Evolutionary conservation across 345 rosid genomes (phyloP).

Genomic region (Erysimum cheiranthoides): DNA sequence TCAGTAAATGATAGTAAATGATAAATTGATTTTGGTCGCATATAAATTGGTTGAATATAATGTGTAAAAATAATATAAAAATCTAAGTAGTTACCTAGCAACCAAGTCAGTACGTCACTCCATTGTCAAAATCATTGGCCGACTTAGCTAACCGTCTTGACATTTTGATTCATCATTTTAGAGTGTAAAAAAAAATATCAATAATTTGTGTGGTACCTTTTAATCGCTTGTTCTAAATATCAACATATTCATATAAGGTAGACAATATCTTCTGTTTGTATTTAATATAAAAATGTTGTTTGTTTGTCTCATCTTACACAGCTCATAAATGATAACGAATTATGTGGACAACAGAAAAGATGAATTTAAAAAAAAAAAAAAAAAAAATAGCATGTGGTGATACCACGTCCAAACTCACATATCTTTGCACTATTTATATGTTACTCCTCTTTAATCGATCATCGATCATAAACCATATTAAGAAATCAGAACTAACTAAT

Average conservation of each 20-base stretch:
- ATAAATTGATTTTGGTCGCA: too few species aligned
- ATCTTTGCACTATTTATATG: not conserved
- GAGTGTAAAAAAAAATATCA: not conserved
- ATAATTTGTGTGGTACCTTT: not conserved
- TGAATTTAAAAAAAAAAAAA: not conserved
- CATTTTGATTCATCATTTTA: not conserved
- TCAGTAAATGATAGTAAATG: too few species aligned
- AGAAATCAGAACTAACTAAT: not conserved
- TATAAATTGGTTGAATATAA: too few species aligned
- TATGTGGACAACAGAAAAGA: constrained; percentile 4
- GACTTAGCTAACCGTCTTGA: not conserved
- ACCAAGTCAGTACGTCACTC: too few species aligned
- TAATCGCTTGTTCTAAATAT: not conserved
- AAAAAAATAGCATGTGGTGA: not conserved
- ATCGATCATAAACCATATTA: not conserved
- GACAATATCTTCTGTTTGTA: not conserved
- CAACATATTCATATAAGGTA: not conserved
- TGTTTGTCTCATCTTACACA: not conserved
- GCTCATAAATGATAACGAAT: not conserved
- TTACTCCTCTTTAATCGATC: not conserved
- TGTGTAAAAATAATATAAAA: too few species aligned
- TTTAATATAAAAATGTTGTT: not conserved
- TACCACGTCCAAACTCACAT: not conserved
- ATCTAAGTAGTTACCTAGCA: too few species aligned
- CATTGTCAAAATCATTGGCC: not conserved